Evolutionary conservation across 169 alveolate genomes (phyloP).

Genomic region (Cryptosporidium meleagridis): DNA sequence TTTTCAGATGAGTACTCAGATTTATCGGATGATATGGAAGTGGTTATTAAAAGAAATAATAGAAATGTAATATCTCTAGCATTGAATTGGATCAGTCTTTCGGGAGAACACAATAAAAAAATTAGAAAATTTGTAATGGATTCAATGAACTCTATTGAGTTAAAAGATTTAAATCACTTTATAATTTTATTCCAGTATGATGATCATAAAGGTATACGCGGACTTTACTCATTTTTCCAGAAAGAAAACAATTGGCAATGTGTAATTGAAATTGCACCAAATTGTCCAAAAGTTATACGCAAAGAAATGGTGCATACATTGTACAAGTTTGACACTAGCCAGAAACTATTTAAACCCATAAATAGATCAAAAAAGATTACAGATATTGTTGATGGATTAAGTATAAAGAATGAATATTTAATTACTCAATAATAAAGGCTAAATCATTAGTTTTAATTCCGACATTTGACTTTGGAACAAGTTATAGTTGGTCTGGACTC

Average conservation of each 20-base stretch:
- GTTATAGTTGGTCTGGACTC: slow-evolving; percentile 37
- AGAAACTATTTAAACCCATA: slow-evolving; percentile 48
- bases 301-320: slow-evolving; percentile 57
- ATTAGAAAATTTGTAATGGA: slow-evolving; percentile 50
- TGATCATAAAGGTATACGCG: slow-evolving; percentile 66
- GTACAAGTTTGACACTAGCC: slow-evolving; percentile 68
- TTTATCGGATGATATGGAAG: slow-evolving; percentile 21
- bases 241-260: slow-evolving; percentile 50
- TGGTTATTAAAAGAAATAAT: slow-evolving; percentile 47
- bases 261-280: slow-evolving; percentile 42
- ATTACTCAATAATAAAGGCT: neutral
- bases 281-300: slow-evolving; percentile 47
- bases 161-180: slow-evolving; percentile 46
- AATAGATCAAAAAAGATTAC: slow-evolving; percentile 34
- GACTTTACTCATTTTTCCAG: slow-evolving; percentile 39
- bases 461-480: slow-evolving; percentile 21
- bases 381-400: slow-evolving; percentile 62
- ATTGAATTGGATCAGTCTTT: slow-evolving; percentile 67
- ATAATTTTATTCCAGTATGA: slow-evolving; percentile 62
- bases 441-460: slow-evolving; percentile 12
- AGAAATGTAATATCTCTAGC: slow-evolving; percentile 46
- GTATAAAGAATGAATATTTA: slow-evolving; percentile 49
- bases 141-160: slow-evolving; percentile 50
- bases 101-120: slow-evolving; percentile 61
- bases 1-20: slow-evolving; percentile 20